phyloP scores from a whole-genome alignment of 78 protist species.

The Polysphondylium violaceum region DNA sequence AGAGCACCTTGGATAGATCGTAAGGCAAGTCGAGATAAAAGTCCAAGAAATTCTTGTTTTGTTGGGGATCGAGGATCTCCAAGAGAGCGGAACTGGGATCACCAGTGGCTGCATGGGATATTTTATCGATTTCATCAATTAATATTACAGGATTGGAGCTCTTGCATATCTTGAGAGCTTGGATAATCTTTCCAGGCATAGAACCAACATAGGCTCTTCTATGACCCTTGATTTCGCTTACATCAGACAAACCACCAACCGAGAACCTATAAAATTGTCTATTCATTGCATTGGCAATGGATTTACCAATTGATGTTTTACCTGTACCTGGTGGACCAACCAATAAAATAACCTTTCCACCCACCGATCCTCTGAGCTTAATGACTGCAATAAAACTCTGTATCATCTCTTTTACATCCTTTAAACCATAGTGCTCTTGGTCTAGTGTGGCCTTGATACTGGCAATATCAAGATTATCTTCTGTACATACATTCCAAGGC shows the following conservation, averaged over 20 bases:
- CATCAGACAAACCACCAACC: slow-evolving; percentile 97
- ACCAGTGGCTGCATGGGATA: slow-evolving; percentile 60
- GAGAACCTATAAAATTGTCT: slow-evolving; percentile 93
- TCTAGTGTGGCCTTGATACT: slow-evolving; percentile 49
- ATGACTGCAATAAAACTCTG: slow-evolving; percentile 96
- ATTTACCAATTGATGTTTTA: slow-evolving; percentile 95
- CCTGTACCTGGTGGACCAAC: slow-evolving; percentile 97
- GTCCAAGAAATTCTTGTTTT: slow-evolving; percentile 95
- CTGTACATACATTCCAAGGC: slow-evolving; percentile 90
- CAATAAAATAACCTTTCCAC: slow-evolving; percentile 96
- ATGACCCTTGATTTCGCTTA: slow-evolving; percentile 97
- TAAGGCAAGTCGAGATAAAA: slow-evolving; percentile 90
- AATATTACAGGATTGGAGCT: slow-evolving; percentile 96
- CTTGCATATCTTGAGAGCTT: slow-evolving; percentile 86
- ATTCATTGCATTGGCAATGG: slow-evolving; percentile 85
- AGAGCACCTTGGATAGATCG: slow-evolving; percentile 87
- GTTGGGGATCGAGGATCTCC: slow-evolving; percentile 98
- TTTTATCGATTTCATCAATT: slow-evolving; percentile 97
- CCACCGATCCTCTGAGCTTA: slow-evolving; percentile 79
- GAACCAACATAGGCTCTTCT: slow-evolving; percentile 96
- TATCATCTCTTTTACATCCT: slow-evolving; percentile 96
- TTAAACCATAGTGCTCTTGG: slow-evolving; percentile 93
- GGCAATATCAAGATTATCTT: slow-evolving; percentile 83
- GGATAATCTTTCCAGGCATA: slow-evolving; percentile 98
- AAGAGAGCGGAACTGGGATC: slow-evolving; percentile 96